Evolutionary conservation across 257 asterid genomes (phyloP).

Genomic region (Fraxinus cuspidata): DNA sequence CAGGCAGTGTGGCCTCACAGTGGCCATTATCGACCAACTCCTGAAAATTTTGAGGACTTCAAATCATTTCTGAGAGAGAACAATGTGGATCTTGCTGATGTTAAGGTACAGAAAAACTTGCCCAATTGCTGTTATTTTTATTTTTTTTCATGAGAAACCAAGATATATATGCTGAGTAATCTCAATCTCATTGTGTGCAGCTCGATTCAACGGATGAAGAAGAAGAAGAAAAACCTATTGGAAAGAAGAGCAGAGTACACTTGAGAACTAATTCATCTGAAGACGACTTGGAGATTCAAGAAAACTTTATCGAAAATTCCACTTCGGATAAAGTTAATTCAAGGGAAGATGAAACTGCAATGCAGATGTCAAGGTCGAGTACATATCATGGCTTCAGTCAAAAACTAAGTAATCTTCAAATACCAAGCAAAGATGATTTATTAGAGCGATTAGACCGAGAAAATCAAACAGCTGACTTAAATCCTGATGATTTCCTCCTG

Average conservation of each 20-base stretch:
- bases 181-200: slow-evolving; percentile 28
- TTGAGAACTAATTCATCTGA: slow-evolving; percentile 42
- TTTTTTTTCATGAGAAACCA: neutral
- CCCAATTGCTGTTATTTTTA: neutral
- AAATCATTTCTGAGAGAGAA: slow-evolving; percentile 54
- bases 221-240: slow-evolving; percentile 31
- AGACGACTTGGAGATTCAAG: slow-evolving; percentile 34
- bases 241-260: slow-evolving; percentile 33
- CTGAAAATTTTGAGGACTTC: slow-evolving; percentile 60
- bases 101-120: slow-evolving; percentile 45
- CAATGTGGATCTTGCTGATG: slow-evolving; percentile 49
- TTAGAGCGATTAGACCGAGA: slow-evolving; percentile 28
- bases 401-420: slow-evolving; percentile 35
- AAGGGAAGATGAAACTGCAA: slow-evolving; percentile 15
- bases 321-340: slow-evolving; percentile 7
- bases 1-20: slow-evolving; percentile 78
- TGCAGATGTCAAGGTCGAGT: slow-evolving; percentile 13
- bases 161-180: slow-evolving; percentile 4
- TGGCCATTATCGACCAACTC: slow-evolving; percentile 67
- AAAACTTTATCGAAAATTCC: slow-evolving; percentile 12
- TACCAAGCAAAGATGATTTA: slow-evolving; percentile 34
- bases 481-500: neutral
- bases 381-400: slow-evolving; percentile 26
- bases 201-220: slow-evolving; percentile 32
- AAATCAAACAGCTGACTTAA: slow-evolving; percentile 21